Evolutionary conservation across 2,329 filamentous ascomycete genomes (phyloP).

Genomic region (Myriosclerotinia duriaeana): DNA sequence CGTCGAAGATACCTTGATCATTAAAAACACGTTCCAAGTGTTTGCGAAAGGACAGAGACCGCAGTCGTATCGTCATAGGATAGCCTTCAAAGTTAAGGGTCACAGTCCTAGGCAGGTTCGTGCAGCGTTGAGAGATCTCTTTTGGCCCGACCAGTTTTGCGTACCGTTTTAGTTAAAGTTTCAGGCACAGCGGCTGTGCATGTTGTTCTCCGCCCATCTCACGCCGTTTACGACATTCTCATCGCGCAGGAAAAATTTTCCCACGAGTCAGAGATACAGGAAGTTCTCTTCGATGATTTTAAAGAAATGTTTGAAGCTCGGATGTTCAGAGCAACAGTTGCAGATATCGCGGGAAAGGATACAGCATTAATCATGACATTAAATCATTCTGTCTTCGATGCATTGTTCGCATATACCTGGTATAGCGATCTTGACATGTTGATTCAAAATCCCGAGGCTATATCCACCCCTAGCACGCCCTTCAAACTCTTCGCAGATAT

Average conservation of each 20-base stretch:
- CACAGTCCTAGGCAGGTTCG: neutral
- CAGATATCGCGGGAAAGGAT: neutral
- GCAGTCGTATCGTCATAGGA: constrained; percentile 8
- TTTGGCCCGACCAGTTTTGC: neutral
- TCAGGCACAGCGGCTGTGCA: neutral
- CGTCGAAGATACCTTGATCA: constrained; percentile 5
- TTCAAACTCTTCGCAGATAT: constrained; percentile 7
- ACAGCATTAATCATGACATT: constrained; percentile 1
- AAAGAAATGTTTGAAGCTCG: neutral
- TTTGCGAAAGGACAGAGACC: constrained; percentile 8
- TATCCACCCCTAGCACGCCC: neutral
- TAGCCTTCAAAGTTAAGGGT: constrained; percentile 2
- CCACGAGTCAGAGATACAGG: neutral
- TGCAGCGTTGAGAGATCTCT: neutral
- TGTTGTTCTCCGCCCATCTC: neutral
- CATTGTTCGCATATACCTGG: constrained; percentile 9
- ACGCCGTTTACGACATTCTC: neutral
- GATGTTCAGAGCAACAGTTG: neutral
- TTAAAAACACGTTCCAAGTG: constrained; percentile 8
- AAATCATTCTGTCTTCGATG: constrained; percentile 9
- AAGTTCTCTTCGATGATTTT: neutral
- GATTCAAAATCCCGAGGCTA: neutral
- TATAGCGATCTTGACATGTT: constrained; percentile 12
- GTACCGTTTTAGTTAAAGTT: neutral
- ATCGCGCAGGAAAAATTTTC: neutral